Conservation (phyloP, 2,329 filamentous ascomycete genomes). For the Camillea tinctor region DNA sequence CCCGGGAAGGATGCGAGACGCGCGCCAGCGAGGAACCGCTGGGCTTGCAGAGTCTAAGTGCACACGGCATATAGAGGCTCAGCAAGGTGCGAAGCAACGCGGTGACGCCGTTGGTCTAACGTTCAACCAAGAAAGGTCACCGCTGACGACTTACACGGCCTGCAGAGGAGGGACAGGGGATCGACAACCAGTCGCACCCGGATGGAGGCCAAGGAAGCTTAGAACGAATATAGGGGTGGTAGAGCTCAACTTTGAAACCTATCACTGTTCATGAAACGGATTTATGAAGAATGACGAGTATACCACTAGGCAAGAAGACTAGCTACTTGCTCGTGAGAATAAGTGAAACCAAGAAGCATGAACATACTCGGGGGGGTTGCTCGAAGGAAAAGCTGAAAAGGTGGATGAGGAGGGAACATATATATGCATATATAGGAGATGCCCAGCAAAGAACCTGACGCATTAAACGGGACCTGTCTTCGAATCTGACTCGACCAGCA, state of each 20-base stretch:
- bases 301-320: not conserved
- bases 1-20: not conserved
- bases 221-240: not conserved
- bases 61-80: not conserved
- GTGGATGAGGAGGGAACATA: slow-evolving; percentile 15
- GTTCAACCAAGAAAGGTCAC: slow-evolving; percentile 15
- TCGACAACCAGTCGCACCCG: not conserved
- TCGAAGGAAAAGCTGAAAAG: not conserved
- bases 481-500: slow-evolving; percentile 11
- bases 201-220: not conserved
- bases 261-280: not conserved
- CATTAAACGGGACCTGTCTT: slow-evolving; percentile 2
- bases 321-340: not conserved
- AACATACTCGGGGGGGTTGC: not conserved
- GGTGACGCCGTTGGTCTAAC: slow-evolving; percentile 16
- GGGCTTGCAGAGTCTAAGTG: slow-evolving; percentile 1
- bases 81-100: slow-evolving; percentile 5
- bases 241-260: not conserved
- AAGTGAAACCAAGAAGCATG: slow-evolving; percentile 1
- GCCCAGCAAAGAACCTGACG: not conserved
- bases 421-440: slow-evolving; percentile 11
- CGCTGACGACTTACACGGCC: slow-evolving; percentile 19
- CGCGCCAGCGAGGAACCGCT: not conserved
- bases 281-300: not conserved
- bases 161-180: slow-evolving; percentile 8